Conservation (phyloP, 768 basidiomycete species). For the Piloderma croceum region DNA sequence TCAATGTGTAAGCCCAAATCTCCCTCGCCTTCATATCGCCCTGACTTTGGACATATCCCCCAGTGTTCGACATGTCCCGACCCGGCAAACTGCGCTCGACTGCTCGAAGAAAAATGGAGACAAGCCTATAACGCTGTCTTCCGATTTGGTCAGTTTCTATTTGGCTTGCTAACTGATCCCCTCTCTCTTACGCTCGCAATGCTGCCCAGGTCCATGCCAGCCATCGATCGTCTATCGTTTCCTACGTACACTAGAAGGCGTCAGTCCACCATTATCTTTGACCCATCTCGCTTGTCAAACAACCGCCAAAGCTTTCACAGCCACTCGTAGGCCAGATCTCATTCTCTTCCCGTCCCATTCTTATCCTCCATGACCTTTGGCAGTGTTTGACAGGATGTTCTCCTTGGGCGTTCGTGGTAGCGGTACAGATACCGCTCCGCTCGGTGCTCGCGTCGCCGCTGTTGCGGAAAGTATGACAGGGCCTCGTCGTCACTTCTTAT, state of each 20-base stretch:
- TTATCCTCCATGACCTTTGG: neutral
- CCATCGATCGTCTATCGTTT: constrained; percentile 92
- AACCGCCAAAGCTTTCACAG: constrained; percentile 84
- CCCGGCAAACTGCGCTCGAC: constrained; percentile 65
- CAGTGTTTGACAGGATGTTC: constrained; percentile 89
- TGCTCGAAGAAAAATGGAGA: constrained; percentile 90
- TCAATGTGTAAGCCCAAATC: constrained; percentile 65
- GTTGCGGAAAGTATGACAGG: constrained; percentile 61
- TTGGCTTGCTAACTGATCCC: constrained; percentile 3
- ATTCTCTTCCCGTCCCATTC: neutral
- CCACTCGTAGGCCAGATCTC: constrained; percentile 53
- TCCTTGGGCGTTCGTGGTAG: constrained; percentile 77
- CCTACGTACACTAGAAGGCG: constrained; percentile 82
- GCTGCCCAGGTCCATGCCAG: constrained; percentile 65
- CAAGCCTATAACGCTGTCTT: constrained; percentile 84
- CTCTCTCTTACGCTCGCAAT: neutral
- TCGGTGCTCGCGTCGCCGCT: constrained; percentile 58
- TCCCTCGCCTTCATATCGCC: neutral
- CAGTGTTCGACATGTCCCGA: constrained; percentile 87
- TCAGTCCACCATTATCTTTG: constrained; percentile 81
- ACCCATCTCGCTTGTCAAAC: constrained; percentile 86
- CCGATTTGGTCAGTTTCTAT: constrained; percentile 60
- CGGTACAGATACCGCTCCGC: constrained; percentile 58
- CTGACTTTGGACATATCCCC: constrained; percentile 1
- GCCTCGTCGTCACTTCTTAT: constrained; percentile 79